Conservation (phyloP, 1,284 basidiomycete species). For the Ganoderma lingzhi region DNA sequence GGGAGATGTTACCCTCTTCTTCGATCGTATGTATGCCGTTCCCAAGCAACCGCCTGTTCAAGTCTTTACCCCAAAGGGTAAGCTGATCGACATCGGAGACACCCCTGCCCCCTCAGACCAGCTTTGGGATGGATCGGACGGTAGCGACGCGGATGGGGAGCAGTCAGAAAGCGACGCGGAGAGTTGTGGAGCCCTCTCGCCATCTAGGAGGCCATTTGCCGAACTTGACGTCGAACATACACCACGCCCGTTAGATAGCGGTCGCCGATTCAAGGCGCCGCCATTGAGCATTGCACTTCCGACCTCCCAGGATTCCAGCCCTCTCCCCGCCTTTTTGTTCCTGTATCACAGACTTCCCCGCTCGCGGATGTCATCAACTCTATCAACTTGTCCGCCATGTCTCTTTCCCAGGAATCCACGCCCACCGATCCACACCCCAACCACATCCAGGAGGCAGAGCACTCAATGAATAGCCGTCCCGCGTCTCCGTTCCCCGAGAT, state of each 20-base stretch:
- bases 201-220: constrained; percentile 28
- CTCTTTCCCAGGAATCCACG: constrained; percentile 24
- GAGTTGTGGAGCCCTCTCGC: constrained; percentile 3
- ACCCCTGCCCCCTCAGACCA: constrained; percentile 36
- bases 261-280: constrained; percentile 15
- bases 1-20: constrained; percentile 57
- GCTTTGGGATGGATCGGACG: constrained; percentile 39
- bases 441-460: neutral
- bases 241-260: constrained; percentile 19
- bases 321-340: constrained; percentile 25
- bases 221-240: constrained; percentile 34
- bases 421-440: constrained; percentile 8
- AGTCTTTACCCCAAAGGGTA: constrained; percentile 50
- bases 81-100: constrained; percentile 69
- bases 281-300: constrained; percentile 13
- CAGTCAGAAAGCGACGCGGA: constrained; percentile 19
- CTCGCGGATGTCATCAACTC: constrained; percentile 47
- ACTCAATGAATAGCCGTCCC: constrained; percentile 11
- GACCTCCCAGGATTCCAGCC: constrained; percentile 7
- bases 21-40: constrained; percentile 51
- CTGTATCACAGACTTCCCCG: constrained; percentile 43
- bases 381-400: constrained; percentile 39
- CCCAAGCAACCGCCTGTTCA: constrained; percentile 29
- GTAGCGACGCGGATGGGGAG: constrained; percentile 29
- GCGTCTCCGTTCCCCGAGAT: constrained; percentile 34